Conservation (phyloP, 306 rosid genomes). For the Ziziphus jujuba region DNA sequence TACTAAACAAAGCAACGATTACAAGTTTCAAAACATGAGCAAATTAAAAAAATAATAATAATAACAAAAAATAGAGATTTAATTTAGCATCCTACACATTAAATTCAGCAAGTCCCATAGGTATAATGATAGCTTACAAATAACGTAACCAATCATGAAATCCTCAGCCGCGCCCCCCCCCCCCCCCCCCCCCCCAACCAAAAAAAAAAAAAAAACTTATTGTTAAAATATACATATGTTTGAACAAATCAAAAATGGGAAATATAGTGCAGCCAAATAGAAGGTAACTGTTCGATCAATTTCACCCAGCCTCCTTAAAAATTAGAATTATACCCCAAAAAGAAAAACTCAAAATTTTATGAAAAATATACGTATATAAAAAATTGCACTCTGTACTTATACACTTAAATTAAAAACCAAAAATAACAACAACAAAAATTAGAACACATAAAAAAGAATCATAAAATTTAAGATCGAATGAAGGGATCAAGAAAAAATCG, state of each 20-base stretch:
- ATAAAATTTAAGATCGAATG: conserved; percentile 10
- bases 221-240: neutral
- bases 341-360: neutral
- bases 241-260: neutral
- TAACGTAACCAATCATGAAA: neutral
- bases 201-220: neutral
- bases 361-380: neutral
- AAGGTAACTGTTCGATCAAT: conserved; percentile 22
- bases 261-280: neutral
- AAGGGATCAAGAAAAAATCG: conserved; percentile 30
- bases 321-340: neutral
- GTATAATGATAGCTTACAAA: too few species aligned
- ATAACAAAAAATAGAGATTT: too few species aligned
- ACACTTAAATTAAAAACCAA: neutral
- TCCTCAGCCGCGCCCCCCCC: too few species aligned
- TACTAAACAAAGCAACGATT: neutral
- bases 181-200: too few species aligned
- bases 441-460: neutral
- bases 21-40: neutral
- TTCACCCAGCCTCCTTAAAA: conserved; percentile 8
- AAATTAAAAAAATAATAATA: too few species aligned
- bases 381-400: neutral
- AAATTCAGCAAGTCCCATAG: too few species aligned
- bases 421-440: too few species aligned
- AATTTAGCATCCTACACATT: neutral